Base-by-base conservation (phyloP, 495 filamentous ascomycete species). In the Penicillium argentinense region DNA sequence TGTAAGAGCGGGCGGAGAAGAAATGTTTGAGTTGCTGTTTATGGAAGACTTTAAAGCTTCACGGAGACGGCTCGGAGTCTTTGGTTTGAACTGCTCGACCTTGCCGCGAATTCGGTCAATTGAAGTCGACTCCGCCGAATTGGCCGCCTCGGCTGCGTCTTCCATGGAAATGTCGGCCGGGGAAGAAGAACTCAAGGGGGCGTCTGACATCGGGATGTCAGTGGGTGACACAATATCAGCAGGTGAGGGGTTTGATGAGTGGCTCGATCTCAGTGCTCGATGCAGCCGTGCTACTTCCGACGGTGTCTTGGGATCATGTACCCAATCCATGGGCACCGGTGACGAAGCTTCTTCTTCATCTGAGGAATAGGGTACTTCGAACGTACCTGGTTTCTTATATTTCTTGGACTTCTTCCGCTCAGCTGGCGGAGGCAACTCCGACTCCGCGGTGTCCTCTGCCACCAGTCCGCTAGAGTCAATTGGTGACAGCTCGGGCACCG, bases 1-100 rank as follows among this genome's bases (percentile, higher is more conserved):
- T n/a, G n/a, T n/a, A n/a, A n/a, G n/a, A n/a, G n/a, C n/a, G 11
- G 23, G 27, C 8, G 49, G 39, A 1, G 43, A 30, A 3, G 43
- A 7, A 9, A 21, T 34, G 14, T 39, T 39, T 6, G 44, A 14
- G 29, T 24, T 40, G 26, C 54, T 51, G 34, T 56, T 67, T 0
- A n/a, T n/a, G n/a, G 71, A 65, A 14, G 68, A 66, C 1, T 63
- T 67, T 39, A 64, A 65, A 11, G 64, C 46, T 38, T 68, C 66
- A 26, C 73, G 71, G 39, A 77, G 68, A 5, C 70, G 64, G 47
- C 74, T 77, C 1, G 71, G 70, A 5, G 66, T 73, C 51, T 76
- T 76, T 0, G 74, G 74, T 29, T 71, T 73, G 57, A 74, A 69
- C 24, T 64, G 68, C 41, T 73, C 61, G 2, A 71, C 72, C 19